Conservation (phyloP, 495 filamentous ascomycete genomes). For the Aspergillus wentii region DNA sequence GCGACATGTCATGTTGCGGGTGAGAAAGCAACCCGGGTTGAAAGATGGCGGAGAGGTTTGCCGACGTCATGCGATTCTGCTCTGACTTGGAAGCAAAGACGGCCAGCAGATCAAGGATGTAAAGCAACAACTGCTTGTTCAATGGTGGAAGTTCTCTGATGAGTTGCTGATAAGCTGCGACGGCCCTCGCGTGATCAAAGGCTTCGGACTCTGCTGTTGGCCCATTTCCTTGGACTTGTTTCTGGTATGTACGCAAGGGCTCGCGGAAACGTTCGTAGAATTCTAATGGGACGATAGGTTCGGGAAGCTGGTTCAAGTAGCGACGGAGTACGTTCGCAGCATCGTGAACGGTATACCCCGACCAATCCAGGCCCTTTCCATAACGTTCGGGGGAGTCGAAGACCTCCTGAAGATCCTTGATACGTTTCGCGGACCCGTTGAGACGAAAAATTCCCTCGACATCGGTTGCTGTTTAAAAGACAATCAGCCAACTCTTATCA, state of each 20-base stretch:
- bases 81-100: conserved; percentile 98
- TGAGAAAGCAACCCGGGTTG: conserved; percentile 95
- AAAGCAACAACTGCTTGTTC: conserved; percentile 91
- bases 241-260: conserved; percentile 73
- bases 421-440: conserved; percentile 93
- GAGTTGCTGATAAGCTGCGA: conserved; percentile 76
- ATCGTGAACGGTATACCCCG: conserved; percentile 97
- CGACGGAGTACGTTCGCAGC: conserved; percentile 93
- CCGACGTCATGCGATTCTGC: conserved; percentile 91
- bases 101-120: conserved; percentile 95
- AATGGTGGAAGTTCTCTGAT: conserved; percentile 91
- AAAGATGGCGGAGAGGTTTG: conserved; percentile 96
- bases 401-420: conserved; percentile 87
- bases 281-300: conserved; percentile 93
- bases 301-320: conserved; percentile 89
- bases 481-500: neutral
- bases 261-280: conserved; percentile 90
- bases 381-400: conserved; percentile 96
- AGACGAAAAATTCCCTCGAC: conserved; percentile 97
- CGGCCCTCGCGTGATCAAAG: conserved; percentile 74
- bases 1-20: conserved; percentile 90
- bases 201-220: conserved; percentile 30
- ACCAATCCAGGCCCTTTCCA: conserved; percentile 95
- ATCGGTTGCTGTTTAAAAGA: conserved; percentile 68
- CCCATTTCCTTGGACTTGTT: conserved; percentile 44